Evolutionary conservation across 169 alveolate species (phyloP), one percentile per base, ranked within the genome.

Genomic region (Besnoitia besnoiti): DNA sequence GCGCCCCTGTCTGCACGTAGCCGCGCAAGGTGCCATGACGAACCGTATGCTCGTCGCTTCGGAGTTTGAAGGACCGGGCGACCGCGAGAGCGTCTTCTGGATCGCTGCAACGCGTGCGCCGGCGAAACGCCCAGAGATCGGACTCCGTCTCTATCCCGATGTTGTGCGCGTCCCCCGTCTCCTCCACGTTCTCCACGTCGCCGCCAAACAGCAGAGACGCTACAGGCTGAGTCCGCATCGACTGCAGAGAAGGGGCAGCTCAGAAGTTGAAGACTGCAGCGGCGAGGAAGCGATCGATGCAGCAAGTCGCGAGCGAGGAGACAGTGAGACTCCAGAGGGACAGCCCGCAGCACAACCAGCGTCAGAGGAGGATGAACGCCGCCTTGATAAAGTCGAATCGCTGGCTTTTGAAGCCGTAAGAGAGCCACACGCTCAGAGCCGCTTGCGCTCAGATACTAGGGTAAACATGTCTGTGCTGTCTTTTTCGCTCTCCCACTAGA

Each of bases 91-190:
- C n/a, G 73, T 33, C 73, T 55, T 55, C 73, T 55, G 73, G 73
- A 33, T 2, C 21, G 73, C 73, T 55, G 73, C 73, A 55, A 55
- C 73, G 27, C 7, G 16, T 33, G 35, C 73, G 30, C n/a, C 73
- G 16, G 33, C 73, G 33, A 55, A 55, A 7, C 3, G 46, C 33
- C 46, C 33, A 7, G 84, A 0, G 0, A 44, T 30, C 19, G 46
- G 46, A 24, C 33, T 73, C 33, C 27, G 46, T 39, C 10, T 16
- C 84, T 73, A 73, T 73, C 84, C 40, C 33, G 84, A 73, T 33
- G 46, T 73, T 73, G 84, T 39, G 42, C 46, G 84, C 0, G 46
- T 73, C 21, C 84, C 84, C 46, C 84, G 84, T 39, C 84, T 73
- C 10, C 84, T 73, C 30, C 84, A 73, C 33, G 24, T 73, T 39